Evolutionary conservation across 2,329 filamentous ascomycete genomes (phyloP), one percentile per base, ranked within the genome.

Genomic region (Geosmithia putterillii): DNA sequence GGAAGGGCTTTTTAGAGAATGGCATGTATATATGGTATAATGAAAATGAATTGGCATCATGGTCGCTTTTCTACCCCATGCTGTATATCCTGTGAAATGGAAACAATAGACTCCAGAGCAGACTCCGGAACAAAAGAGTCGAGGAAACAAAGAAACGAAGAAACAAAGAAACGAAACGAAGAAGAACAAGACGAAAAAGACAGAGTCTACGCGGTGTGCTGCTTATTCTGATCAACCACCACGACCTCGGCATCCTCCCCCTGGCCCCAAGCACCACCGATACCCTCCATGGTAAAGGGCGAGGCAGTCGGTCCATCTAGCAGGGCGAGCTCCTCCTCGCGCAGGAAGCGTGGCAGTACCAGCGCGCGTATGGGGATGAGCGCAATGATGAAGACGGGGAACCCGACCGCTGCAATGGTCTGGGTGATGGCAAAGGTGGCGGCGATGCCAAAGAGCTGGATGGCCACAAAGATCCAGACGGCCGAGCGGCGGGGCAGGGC

Each of bases 391-490:
- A 86, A 74, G 32, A 87, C 71, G 8, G 85, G 85, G 51, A 89
- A 90, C 0, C 85, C 85, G 10, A 90, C 84, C 2, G 85, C 85
- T 3, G 84, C 85, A 41, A 89, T 81, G 0, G 85, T 89, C 63
- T 90, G 81, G 0, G 85, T 88, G 53, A 89, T 85, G 46, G 85
- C 84, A 57, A 90, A 88, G 0, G 85, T 90, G 19, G 80, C 83
- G 3, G 71, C 84, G 52, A 89, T 88, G 0, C 77, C 83, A 38
- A 81, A 20, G 4, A 89, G 62, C 60, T 88, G 79, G 28, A 87
- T 60, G 7, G 61, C 63, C 6, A 87, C 80, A 54, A 89, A 90
- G 4, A 63, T 61, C 82, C 83, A 88, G 47, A 88, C 66, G n/a
- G 79, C 76, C 14, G 54, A 52, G 34, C 77, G 73, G n/a, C 81